Evolutionary conservation across 2,329 filamentous ascomycete genomes (phyloP).

Genomic region (Alternaria gansuensis): DNA sequence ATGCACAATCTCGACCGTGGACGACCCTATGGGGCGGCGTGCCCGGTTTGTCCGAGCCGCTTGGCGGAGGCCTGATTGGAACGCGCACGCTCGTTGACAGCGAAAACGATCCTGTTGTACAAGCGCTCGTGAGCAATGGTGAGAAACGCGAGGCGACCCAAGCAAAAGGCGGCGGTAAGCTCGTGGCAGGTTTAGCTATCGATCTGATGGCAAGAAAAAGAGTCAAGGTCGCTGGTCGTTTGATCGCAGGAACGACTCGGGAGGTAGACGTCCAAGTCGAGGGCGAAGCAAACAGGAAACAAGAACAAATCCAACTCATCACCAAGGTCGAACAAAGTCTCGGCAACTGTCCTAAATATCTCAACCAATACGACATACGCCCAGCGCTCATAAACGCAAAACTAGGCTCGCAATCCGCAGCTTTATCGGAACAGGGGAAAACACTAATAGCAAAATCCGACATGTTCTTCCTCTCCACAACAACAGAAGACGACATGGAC

Average conservation of each 20-base stretch:
- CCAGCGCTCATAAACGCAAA: constrained; percentile 64
- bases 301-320: constrained; percentile 65
- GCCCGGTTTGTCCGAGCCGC: constrained; percentile 69
- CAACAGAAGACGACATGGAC: constrained; percentile 74
- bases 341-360: constrained; percentile 86
- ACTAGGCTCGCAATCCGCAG: constrained; percentile 58
- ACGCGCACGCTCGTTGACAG: constrained; percentile 69
- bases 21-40: constrained; percentile 80
- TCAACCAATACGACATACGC: constrained; percentile 75
- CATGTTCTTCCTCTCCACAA: constrained; percentile 79
- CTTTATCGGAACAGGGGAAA: constrained; percentile 64
- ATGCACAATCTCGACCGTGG: constrained; percentile 73
- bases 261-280: constrained; percentile 45
- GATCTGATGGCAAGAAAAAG: constrained; percentile 73
- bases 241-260: constrained; percentile 69
- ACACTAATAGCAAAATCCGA: constrained; percentile 71
- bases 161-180: constrained; percentile 50
- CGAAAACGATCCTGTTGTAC: constrained; percentile 73
- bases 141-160: constrained; percentile 57
- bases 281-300: constrained; percentile 25
- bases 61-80: constrained; percentile 71
- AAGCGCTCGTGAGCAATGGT: constrained; percentile 63
- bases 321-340: constrained; percentile 75
- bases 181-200: constrained; percentile 70
- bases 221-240: constrained; percentile 76